Evolutionary conservation across 2,329 filamentous ascomycete species (phyloP).

Genomic region (Lachnellula willkommii): DNA sequence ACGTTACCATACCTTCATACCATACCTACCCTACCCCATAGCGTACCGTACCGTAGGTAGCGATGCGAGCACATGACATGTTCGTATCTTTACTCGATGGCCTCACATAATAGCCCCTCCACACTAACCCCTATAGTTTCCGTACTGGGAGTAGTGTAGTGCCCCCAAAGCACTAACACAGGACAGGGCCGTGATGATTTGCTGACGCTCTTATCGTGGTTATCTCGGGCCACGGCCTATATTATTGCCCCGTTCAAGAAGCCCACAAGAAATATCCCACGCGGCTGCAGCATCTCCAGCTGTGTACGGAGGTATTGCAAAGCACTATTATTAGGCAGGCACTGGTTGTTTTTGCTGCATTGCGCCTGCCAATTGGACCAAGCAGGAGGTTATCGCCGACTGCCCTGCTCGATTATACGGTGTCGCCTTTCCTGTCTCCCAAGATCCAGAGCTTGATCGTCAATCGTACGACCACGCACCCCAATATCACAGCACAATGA

Average conservation of each 20-base stretch:
- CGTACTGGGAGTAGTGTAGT: neutral
- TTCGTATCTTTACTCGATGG: constrained; percentile 12
- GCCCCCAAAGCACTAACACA: neutral
- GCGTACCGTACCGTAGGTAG: too few relatives aligned
- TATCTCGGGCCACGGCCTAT: neutral
- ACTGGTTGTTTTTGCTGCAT: neutral
- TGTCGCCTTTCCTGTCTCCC: too few relatives aligned
- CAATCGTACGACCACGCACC: too few relatives aligned
- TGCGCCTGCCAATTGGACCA: neutral
- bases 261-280: constrained; percentile 2
- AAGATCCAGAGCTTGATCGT: neutral
- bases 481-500: too few relatives aligned
- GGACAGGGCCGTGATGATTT: constrained; percentile 5
- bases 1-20: too few relatives aligned
- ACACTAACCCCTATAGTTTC: neutral
- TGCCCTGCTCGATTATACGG: too few relatives aligned
- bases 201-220: constrained; percentile 21
- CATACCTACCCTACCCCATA: too few relatives aligned
- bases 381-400: too few relatives aligned
- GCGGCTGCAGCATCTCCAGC: neutral
- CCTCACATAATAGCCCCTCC: constrained; percentile 9
- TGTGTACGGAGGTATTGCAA: neutral
- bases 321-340: neutral
- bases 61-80: too few relatives aligned
- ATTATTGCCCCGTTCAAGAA: constrained; percentile 3